A percentile compares a stretch with the other conserved stretches of the same genome.
Conservation (phyloP, 331 rosid genomes). For the Saraca asoca region DNA sequence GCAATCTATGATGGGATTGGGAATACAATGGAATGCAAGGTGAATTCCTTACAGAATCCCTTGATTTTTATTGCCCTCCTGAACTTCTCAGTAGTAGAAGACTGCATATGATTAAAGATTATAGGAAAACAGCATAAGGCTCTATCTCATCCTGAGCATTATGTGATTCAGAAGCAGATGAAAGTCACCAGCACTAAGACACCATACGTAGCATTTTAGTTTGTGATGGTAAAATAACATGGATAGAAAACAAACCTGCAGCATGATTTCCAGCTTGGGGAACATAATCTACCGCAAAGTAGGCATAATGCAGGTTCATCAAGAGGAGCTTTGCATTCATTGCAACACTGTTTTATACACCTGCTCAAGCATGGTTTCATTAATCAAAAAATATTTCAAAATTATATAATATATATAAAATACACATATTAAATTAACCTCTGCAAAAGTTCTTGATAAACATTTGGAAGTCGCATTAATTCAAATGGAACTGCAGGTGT, state of each 20-base stretch:
- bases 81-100: no score
- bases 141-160: no score
- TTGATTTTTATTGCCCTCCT: no score
- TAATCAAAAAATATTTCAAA: constrained; percentile 1
- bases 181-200: background rate
- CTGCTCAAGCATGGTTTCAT: constrained; percentile 44
- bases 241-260: constrained; percentile 70
- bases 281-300: constrained; percentile 87
- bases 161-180: no score
- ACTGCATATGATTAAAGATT: no score
- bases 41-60: no score
- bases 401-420: background rate
- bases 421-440: constrained; percentile 51
- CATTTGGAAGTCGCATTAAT: constrained; percentile 75
- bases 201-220: no score
- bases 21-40: background rate
- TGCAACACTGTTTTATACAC: constrained; percentile 78
- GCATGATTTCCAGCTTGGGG: constrained; percentile 88
- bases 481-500: constrained; percentile 87
- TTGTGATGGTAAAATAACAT: background rate
- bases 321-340: constrained; percentile 59
- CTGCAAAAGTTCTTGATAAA: constrained; percentile 92
- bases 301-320: constrained; percentile 93
- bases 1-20: background rate
- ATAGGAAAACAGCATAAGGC: no score